Percentiles rank a stretch among this genome's conserved stretches.
phyloP scores from a whole-genome alignment of 2,329 filamentous ascomycete species.

The Neurospora crassa region DNA sequence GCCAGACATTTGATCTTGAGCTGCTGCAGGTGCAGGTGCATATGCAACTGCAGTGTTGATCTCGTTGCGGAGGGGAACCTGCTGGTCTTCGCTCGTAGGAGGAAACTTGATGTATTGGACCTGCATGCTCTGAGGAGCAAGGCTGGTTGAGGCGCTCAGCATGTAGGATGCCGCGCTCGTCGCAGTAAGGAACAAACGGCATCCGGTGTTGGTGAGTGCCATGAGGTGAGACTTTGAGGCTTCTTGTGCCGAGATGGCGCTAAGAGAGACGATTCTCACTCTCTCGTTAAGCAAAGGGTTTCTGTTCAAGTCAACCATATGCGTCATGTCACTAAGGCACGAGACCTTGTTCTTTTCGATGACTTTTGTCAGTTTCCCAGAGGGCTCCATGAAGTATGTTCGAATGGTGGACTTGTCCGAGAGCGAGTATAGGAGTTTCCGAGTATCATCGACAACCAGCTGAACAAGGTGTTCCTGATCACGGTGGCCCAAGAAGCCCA shows the following conservation, averaged over 20 bases:
- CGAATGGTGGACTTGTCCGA: conserved; percentile 83
- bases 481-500: conserved; percentile 41
- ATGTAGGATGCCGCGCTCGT: conserved; percentile 66
- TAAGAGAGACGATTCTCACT: conserved; percentile 73
- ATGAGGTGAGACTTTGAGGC: conserved; percentile 79
- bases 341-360: conserved; percentile 56
- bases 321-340: conserved; percentile 65
- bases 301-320: conserved; percentile 59
- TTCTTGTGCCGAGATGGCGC: conserved; percentile 69
- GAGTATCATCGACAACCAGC: conserved; percentile 80
- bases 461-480: conserved; percentile 58
- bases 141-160: conserved; percentile 46
- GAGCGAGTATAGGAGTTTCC: conserved; percentile 83
- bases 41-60: background rate
- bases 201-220: conserved; percentile 83
- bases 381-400: conserved; percentile 74
- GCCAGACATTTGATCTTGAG: background rate
- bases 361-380: conserved; percentile 50
- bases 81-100: conserved; percentile 30
- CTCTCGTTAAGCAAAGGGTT: conserved; percentile 61
- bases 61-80: background rate
- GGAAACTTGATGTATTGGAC: conserved; percentile 96
- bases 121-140: conserved; percentile 87
- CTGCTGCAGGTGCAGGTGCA: background rate
- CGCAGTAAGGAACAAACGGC: conserved; percentile 84